Evolutionary conservation across 805 yeast species (phyloP), one percentile per base, ranked within the genome.

Genomic region (Yamadazyma paraphyllophila): DNA sequence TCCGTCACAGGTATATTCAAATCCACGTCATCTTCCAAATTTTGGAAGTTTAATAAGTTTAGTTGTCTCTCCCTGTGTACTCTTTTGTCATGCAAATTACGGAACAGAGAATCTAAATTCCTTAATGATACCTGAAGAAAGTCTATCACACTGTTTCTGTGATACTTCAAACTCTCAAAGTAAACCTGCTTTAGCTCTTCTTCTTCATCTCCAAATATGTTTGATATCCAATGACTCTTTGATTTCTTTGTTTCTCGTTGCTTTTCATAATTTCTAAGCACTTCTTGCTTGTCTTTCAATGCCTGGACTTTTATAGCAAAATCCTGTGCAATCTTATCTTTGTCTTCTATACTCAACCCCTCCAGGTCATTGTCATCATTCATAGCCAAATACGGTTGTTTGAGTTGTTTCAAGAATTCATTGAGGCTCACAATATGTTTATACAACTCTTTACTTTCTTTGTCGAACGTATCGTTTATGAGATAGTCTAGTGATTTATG

Each of bases 321-420:
- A 47, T 80, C 81, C 39, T 78, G 75, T 51, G 81, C 86, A 16
- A 82, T 70, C 31, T 72, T 69, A 48, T 80, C 79, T 53, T 80
- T 77, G 33, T 80, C 83, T 8, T 63, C 68, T 26, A 71, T 69
- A 20, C 73, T 54, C 59, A 78, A 66, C 6, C 52, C 53, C 10
- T 43, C 37, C 2, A 25, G 13, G n/a, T 44, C 27, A 44, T 48
- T 46, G 13, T 54, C 61, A 38, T 59, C 61, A 36, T 48, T 55
- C 7, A 59, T 50, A 1, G 65, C 48, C 14, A 64, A 53, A 44
- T 65, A 65, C n/a, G 54, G 53, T 13, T 56, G 52, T 47, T 61
- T 60, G 25, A 63, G 54, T 32, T 56, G 60, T 3, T 35, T 29
- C n/a, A 61, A 52, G 48, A 76, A 73, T 14, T 43, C 43, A 24